These are phyloP conservation scores for Debaryomyces maramus DNA, from an alignment of 805 yeast genomes.

Conservation along the genomic window DNA sequence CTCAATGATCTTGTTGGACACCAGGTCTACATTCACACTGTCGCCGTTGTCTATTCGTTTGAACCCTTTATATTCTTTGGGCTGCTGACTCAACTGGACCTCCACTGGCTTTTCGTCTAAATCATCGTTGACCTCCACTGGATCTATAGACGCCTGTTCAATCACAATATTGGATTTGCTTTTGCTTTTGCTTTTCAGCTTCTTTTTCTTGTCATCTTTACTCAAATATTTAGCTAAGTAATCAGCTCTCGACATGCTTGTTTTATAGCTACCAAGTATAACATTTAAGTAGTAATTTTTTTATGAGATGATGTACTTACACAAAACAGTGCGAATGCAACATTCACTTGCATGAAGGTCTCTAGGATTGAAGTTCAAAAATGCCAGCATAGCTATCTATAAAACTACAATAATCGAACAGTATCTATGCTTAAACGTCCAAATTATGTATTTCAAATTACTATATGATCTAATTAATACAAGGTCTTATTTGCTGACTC, in stretches of 20 bases:
- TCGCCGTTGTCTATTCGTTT: constrained; percentile 35
- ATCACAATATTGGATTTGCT: constrained; percentile 4
- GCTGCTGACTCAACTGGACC: constrained; percentile 15
- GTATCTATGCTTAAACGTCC: too few relatives aligned
- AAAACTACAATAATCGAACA: too few relatives aligned
- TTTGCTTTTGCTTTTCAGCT: constrained; percentile 15
- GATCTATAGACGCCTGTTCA: constrained; percentile 2
- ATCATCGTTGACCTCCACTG: constrained; percentile 10
- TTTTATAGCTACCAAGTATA: not conserved
- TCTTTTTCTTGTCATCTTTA: constrained; percentile 15
- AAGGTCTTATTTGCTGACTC: constrained; percentile 6
- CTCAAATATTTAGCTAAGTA: constrained; percentile 32
- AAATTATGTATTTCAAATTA: not conserved
- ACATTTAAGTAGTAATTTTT: too few relatives aligned
- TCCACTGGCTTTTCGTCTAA: constrained; percentile 24
- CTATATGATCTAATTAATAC: not conserved
- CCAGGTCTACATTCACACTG: not conserved
- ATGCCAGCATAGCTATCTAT: too few relatives aligned
- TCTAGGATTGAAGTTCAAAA: too few relatives aligned
- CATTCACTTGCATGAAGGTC: too few relatives aligned
- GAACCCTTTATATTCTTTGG: constrained; percentile 29
- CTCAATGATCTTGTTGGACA: not conserved
- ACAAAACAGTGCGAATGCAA: too few relatives aligned
- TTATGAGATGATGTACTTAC: too few relatives aligned
- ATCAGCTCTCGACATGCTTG: constrained; percentile 23